A percentile compares a stretch with the other conserved stretches of the same genome.
phyloP scores from a whole-genome alignment of 331 rosid genomes.

The Ulmus americana region DNA sequence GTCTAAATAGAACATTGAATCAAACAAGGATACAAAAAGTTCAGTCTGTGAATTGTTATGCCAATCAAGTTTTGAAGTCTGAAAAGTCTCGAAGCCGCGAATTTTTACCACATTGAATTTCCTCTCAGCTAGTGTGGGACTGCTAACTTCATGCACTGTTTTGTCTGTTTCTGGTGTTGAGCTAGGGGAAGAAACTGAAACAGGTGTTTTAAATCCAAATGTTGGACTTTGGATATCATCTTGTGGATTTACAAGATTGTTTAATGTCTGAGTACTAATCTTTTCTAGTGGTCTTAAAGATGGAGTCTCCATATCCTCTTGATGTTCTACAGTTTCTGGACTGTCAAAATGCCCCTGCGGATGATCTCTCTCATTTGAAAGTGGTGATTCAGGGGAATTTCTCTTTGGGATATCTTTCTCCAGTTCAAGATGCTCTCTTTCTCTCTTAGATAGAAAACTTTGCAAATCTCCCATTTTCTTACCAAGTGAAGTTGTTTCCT shows the following conservation, averaged over 20 bases:
- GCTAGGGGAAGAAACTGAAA: constrained; percentile 42
- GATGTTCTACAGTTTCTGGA: constrained; percentile 35
- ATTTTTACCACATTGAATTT: constrained; percentile 37
- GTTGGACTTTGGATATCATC: constrained; percentile 55
- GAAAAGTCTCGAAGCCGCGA: constrained; percentile 38
- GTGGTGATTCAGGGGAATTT: constrained; percentile 25
- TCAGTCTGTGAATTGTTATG: constrained; percentile 26
- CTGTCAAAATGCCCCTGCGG: constrained; percentile 30
- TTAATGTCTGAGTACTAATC: constrained; percentile 26
- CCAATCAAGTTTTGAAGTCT: constrained; percentile 33
- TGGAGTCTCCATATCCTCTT: constrained; percentile 20
- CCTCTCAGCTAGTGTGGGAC: constrained; percentile 36
- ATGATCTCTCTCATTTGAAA: constrained; percentile 19
- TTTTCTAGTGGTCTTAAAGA: constrained; percentile 20
- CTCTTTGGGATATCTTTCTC: constrained; percentile 26
- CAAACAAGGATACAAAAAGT: constrained; percentile 59
- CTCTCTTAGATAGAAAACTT: constrained; percentile 32
- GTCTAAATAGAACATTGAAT: constrained; percentile 17
- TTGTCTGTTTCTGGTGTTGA: constrained; percentile 39
- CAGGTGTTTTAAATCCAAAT: constrained; percentile 44
- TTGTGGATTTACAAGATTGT: constrained; percentile 35
- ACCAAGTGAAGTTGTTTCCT: constrained; percentile 28
- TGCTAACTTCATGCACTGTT: constrained; percentile 23
- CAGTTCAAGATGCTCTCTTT: constrained; percentile 26
- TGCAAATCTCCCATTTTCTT: constrained; percentile 28